These are phyloP conservation scores for Colletotrichum tofieldiae DNA, from an alignment of 2,329 filamentous ascomycete species.

Conservation along the genomic window DNA sequence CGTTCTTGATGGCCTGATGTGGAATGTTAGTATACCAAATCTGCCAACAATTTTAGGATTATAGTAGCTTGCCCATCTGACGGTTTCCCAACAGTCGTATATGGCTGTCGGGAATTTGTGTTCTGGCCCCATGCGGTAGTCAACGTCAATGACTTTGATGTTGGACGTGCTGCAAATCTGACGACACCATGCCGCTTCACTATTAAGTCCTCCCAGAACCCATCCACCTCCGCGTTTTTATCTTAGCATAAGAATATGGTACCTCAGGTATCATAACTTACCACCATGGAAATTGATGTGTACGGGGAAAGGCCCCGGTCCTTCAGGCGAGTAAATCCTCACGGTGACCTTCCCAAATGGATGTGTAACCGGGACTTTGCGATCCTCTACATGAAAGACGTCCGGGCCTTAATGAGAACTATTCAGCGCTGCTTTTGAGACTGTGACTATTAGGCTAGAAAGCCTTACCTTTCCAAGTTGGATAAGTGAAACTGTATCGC, in stretches of 20 bases:
- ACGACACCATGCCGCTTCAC: conserved; percentile 49
- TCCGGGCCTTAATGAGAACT: background rate
- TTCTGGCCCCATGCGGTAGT: conserved; percentile 50
- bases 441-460: rapidly evolving
- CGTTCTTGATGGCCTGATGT: conserved; percentile 37
- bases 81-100: conserved; percentile 49
- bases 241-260: background rate
- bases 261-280: background rate
- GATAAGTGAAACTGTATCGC: conserved; percentile 51
- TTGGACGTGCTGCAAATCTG: conserved; percentile 48
- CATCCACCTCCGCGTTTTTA: conserved; percentile 44
- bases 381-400: conserved; percentile 29
- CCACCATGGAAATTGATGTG: conserved; percentile 49
- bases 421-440: no score
- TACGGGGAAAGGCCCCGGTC: conserved; percentile 47
- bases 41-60: background rate
- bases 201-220: conserved; percentile 47
- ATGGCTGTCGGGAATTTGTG: conserved; percentile 46
- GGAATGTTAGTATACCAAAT: background rate
- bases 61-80: conserved; percentile 48
- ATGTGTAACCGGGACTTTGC: conserved; percentile 46
- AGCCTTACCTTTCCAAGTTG: conserved; percentile 46
- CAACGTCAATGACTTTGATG: conserved; percentile 50
- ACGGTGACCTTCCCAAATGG: conserved; percentile 47
- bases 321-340: conserved; percentile 48